A percentile compares a stretch with the other conserved stretches of the same genome.
Conservation (phyloP, 108 stramenopile species). For the Nitzschia sp. region DNA sequence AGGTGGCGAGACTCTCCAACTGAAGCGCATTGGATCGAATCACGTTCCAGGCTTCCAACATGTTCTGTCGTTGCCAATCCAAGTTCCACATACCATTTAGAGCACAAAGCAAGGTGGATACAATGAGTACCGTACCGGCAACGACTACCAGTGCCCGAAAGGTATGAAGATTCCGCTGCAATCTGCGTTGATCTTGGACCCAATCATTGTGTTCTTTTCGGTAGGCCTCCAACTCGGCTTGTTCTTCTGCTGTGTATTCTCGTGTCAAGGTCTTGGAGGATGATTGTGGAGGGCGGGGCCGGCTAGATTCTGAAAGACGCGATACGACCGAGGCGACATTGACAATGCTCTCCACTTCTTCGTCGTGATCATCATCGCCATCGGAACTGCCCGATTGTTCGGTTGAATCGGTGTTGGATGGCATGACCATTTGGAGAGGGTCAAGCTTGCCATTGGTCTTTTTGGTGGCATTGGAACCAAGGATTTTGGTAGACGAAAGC, state of each 20-base stretch:
- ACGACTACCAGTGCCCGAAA: not conserved
- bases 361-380: not conserved
- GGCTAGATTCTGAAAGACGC: not conserved
- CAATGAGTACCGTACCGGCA: not conserved
- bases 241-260: not conserved
- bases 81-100: slow-evolving; percentile 10
- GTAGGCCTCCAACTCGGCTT: not conserved
- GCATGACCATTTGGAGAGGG: not conserved
- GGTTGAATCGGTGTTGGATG: not conserved
- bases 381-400: not conserved
- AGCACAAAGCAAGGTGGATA: slow-evolving; percentile 1
- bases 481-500: no score
- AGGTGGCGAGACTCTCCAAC: not conserved
- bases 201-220: not conserved
- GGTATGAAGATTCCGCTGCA: not conserved
- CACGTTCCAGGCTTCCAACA: not conserved
- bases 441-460: no score
- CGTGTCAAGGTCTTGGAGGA: no score
- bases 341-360: not conserved
- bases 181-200: slow-evolving; percentile 8
- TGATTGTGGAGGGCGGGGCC: not conserved
- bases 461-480: no score
- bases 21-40: slow-evolving; percentile 1
- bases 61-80: slow-evolving; percentile 12
- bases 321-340: not conserved